Evolutionary conservation across 768 basidiomycete species (phyloP), one percentile per base, ranked within the genome.

Genomic region (Termitomyces sp.): DNA sequence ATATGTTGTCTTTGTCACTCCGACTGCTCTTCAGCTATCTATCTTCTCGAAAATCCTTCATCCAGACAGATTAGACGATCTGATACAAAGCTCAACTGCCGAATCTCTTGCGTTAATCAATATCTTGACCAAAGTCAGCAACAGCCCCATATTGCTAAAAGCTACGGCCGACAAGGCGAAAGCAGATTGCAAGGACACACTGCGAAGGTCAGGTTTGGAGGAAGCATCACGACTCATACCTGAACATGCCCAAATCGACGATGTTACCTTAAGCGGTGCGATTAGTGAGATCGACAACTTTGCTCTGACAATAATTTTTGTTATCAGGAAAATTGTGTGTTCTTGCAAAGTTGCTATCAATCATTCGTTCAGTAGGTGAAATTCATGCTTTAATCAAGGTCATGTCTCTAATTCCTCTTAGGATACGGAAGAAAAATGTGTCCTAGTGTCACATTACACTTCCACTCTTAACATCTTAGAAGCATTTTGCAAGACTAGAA

Each of bases 1-100:
- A 85, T 98, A 96, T 69, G 90, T 96, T n/a, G 87, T 98, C n/a
- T 98, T 98, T 70, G 80, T 97, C 33, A 86, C 87, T 5, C 96
- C 97, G 0, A 95, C 94, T 0, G 51, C 73, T n/a, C 74, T 97
- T 18, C 96, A 99, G 66, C 71, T 91, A 6, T 77, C 82, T 13
- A 88, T 98, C 66, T 93, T 95, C 66, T 75, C 78, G 10, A 85
- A 80, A 46, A 85, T 98, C 12, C 81, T 99, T 7, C 79, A 84
- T 32, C 85, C 87, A 0, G 84, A 86, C 53, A 84, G 84, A 59
- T 71, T 95, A 30, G 84, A 88, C 60, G 79, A 82, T 51, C 74
- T 95, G 6, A 81, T 88, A 30, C 80, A 87, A 63, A 83, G 85
- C 52, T 84, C 85, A 0, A 90, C 87, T 0, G 87, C 87, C 0